Percentiles rank a stretch among this genome's conserved stretches.
Evolutionary conservation across 148 eudicot genomes (phyloP).

Genomic region (Rhododendron vialii): DNA sequence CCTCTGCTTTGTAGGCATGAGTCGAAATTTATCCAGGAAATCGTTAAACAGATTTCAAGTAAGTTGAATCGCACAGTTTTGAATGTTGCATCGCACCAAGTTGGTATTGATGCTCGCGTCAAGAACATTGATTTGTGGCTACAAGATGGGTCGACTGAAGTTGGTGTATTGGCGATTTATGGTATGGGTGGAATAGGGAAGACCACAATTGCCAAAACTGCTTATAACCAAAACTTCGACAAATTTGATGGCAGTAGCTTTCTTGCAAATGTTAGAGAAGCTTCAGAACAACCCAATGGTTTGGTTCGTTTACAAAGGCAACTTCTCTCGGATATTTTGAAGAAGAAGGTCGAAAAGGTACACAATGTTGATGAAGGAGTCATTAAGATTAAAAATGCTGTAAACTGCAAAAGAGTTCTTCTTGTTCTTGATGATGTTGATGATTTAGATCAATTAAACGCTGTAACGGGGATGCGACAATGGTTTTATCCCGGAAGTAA

Average conservation of each 20-base stretch:
- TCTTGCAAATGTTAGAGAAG: slow-evolving; percentile 8
- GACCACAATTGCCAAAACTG: slow-evolving; percentile 7
- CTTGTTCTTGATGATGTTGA: slow-evolving; percentile 9
- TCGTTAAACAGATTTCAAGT: background rate
- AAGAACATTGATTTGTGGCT: slow-evolving; percentile 4
- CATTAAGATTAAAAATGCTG: background rate
- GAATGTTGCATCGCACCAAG: background rate
- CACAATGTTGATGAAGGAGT: slow-evolving; percentile 9
- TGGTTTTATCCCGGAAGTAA: slow-evolving; percentile 2
- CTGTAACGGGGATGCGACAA: background rate
- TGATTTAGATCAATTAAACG: background rate
- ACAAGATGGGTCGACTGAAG: slow-evolving; percentile 7
- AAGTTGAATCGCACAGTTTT: slow-evolving; percentile 5
- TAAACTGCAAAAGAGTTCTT: slow-evolving; percentile 7
- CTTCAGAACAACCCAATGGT: background rate
- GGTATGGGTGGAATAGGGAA: slow-evolving; percentile 12
- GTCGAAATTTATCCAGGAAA: slow-evolving; percentile 4
- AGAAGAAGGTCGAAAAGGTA: background rate
- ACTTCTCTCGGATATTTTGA: background rate
- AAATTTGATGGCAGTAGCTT: slow-evolving; percentile 1
- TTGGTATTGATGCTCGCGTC: background rate
- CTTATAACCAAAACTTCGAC: slow-evolving; percentile 3
- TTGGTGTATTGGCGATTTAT: slow-evolving; percentile 1
- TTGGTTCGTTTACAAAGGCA: slow-evolving; percentile 6
- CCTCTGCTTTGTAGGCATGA: slow-evolving; percentile 3